Evolutionary conservation across 345 rosid species (phyloP).

Genomic region (Theobroma cacao): DNA sequence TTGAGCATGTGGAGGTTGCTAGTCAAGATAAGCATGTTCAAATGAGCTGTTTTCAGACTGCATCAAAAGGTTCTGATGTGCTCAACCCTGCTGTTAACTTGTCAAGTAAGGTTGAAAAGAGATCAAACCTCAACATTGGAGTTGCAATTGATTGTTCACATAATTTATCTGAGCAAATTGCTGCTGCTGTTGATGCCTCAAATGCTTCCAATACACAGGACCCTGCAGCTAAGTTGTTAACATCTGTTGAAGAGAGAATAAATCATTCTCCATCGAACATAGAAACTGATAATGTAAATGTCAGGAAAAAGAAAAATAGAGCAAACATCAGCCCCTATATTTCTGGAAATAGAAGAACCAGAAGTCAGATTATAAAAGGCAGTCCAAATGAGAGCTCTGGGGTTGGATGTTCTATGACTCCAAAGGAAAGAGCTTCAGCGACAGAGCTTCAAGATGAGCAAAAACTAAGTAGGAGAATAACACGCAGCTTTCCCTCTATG

Average conservation of each 20-base stretch:
- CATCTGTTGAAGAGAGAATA: not conserved
- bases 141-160: not conserved
- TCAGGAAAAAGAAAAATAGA: not conserved
- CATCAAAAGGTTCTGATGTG: not conserved
- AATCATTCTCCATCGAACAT: not conserved
- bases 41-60: not conserved
- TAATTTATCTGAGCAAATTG: constrained; percentile 1
- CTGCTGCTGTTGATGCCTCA: not conserved
- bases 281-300: not conserved
- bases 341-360: constrained; percentile 5
- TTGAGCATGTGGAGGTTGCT: constrained; percentile 15
- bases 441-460: constrained; percentile 1
- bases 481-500: not conserved
- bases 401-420: constrained; percentile 7
- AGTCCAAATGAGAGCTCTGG: not conserved
- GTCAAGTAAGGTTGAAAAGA: not conserved
- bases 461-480: constrained; percentile 12
- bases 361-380: not conserved
- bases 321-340: not conserved
- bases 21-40: not conserved
- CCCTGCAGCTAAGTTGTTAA: not conserved
- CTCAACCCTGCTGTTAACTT: not conserved
- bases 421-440: constrained; percentile 9
- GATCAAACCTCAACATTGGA: not conserved
- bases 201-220: constrained; percentile 6